Base-by-base conservation (phyloP, 306 rosid species). In the Ormosia semicastrata region DNA sequence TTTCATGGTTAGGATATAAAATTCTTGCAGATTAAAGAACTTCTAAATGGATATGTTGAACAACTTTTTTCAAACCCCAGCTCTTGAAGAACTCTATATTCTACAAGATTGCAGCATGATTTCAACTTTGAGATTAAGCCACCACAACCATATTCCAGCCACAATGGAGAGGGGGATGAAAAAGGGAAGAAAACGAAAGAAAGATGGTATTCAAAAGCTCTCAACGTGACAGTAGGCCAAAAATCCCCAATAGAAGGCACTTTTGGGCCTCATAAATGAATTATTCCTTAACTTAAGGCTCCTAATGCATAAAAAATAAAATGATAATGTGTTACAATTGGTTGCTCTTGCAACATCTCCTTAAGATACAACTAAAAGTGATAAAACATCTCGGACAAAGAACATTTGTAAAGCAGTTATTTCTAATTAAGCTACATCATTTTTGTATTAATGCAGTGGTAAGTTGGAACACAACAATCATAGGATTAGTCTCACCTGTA, bases 401-500 rank as follows among this genome's bases (percentile, higher is more conserved):
- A 79, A 74, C 67, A 34, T 73, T 53, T 33, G 53, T 4, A 43
- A 67, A 79, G 67, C 50, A 68, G 41, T 24, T 73, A 17, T 58
- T 81, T 52, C 66, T 52, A 66, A 57, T 34, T 64, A 3, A 66
- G 79, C 47, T 56, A 46, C 64, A 68, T 32, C 41, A 30, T 39
- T 83, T 49, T 40, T 50, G 59, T 17, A 33, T 53, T 29, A 36
- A 60, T 62, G 64, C 40, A 24, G 41, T 11, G 44, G 24, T 59
- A 76, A 53, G 65, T 67, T 52, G 13, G 64, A 43, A 34, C 41
- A 63, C 68, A 52, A 52, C 53, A 85, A 80, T 50, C 85, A 86
- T 58, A 79, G 75, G 57, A 81, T 60, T 71, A 85, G 34, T 70
- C 30, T 76, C 73, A 93, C 99, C 97, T 92, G 98, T 52, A 95